Percentiles rank a stretch among this genome's conserved stretches.
phyloP scores from a whole-genome alignment of 2,329 filamentous ascomycete species.

The Aspergillus sp. region DNA sequence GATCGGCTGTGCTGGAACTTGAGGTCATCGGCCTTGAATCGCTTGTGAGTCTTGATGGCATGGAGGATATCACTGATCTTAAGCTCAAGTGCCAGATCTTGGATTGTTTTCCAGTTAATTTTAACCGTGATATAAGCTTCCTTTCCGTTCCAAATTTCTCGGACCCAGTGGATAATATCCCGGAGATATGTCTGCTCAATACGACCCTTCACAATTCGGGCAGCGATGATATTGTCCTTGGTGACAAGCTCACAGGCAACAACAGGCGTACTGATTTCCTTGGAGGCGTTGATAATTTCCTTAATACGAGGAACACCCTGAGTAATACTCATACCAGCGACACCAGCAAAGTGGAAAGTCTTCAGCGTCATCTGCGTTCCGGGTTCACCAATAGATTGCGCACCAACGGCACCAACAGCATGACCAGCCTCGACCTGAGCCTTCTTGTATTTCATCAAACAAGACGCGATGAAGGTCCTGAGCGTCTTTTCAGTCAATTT shows the following conservation, averaged over 20 bases:
- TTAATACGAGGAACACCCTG: conserved; percentile 99
- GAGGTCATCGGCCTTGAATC: conserved; percentile 65
- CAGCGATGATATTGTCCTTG: conserved; percentile 67
- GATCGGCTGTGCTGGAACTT: conserved; percentile 46
- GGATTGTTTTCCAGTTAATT: conserved; percentile 73
- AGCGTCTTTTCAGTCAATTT: conserved; percentile 77
- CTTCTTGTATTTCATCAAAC: conserved; percentile 83
- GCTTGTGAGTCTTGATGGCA: conserved; percentile 75
- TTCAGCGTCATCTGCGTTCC: conserved; percentile 99
- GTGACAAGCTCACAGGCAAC: conserved; percentile 83
- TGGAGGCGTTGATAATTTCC: conserved; percentile 99
- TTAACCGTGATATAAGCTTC: conserved; percentile 74
- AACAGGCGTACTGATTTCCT: conserved; percentile 87
- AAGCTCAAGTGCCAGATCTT: conserved; percentile 77
- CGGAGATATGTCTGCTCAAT: conserved; percentile 92
- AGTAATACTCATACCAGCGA: conserved; percentile 98
- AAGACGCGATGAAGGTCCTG: conserved; percentile 70
- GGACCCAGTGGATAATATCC: conserved; percentile 74
- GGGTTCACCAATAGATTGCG: conserved; percentile 95
- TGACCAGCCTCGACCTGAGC: conserved; percentile 92
- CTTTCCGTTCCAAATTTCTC: conserved; percentile 80
- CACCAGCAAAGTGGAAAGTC: conserved; percentile 99
- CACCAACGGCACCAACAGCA: conserved; percentile 91
- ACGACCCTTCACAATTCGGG: conserved; percentile 84
- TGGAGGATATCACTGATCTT: conserved; percentile 66